Conservation (phyloP, 257 asterid genomes). For the Verbena officinalis region DNA sequence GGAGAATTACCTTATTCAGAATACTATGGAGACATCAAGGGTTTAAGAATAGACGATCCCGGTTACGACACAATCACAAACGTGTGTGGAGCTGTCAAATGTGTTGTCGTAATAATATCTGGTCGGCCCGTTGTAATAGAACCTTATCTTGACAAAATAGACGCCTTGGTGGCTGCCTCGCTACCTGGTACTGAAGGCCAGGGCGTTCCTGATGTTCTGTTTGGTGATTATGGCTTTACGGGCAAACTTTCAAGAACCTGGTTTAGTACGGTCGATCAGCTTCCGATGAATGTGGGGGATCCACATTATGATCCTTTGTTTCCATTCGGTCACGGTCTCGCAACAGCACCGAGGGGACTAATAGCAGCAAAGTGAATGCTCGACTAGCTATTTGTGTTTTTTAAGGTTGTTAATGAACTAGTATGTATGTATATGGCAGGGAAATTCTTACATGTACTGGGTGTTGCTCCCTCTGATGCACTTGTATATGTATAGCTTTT, state of each 20-base stretch:
- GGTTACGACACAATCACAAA: slow-evolving; percentile 41
- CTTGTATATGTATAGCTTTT: too few relatives aligned
- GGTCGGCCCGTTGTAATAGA: slow-evolving; percentile 51
- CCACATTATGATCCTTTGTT: slow-evolving; percentile 52
- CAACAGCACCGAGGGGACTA: slow-evolving; percentile 21
- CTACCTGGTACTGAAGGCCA: slow-evolving; percentile 59
- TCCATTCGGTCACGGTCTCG: slow-evolving; percentile 49
- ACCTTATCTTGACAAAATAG: slow-evolving; percentile 40
- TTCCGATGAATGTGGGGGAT: slow-evolving; percentile 59
- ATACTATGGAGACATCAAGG: slow-evolving; percentile 39
- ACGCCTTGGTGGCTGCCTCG: slow-evolving; percentile 53
- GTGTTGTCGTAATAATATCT: slow-evolving; percentile 44
- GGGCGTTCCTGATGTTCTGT: slow-evolving; percentile 50
- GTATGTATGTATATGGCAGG: too few relatives aligned
- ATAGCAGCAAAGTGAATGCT: too few relatives aligned
- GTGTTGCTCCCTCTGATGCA: too few relatives aligned
- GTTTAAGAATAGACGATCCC: slow-evolving; percentile 44
- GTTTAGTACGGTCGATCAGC: slow-evolving; percentile 53
- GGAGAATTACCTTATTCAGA: slow-evolving; percentile 63
- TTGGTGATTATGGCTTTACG: slow-evolving; percentile 51
- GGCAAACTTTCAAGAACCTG: slow-evolving; percentile 50
- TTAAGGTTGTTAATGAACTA: too few relatives aligned
- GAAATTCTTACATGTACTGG: too few relatives aligned
- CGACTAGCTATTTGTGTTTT: too few relatives aligned
- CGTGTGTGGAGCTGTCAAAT: slow-evolving; percentile 41